These are phyloP conservation scores for Mycena galopus DNA, from an alignment of 768 basidiomycete genomes.

Conservation along the genomic window DNA sequence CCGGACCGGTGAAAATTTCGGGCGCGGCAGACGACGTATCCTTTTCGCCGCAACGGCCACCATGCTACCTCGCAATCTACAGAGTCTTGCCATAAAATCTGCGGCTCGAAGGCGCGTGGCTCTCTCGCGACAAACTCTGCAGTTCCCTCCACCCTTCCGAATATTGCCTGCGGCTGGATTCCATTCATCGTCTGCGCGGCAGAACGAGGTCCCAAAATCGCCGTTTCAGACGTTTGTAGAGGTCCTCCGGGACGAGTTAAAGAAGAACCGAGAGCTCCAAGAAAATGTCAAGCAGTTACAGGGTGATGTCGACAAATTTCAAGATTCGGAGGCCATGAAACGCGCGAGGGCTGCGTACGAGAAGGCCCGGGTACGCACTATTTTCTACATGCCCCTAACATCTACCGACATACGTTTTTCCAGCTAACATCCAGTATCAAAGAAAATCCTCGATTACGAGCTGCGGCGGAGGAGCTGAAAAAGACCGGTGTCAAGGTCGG, in stretches of 20 bases:
- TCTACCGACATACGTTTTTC: slow-evolving; percentile 23
- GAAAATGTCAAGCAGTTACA: slow-evolving; percentile 98
- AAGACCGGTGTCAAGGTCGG: slow-evolving; percentile 92
- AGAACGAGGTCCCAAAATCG: slow-evolving; percentile 83
- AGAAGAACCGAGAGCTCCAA: slow-evolving; percentile 94
- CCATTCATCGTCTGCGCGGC: slow-evolving; percentile 74
- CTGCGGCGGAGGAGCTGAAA: slow-evolving; percentile 93
- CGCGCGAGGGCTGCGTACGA: slow-evolving; percentile 93
- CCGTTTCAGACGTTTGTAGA: slow-evolving; percentile 98
- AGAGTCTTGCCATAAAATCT: slow-evolving; percentile 47
- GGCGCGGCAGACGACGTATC: background rate
- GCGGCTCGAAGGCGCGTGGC: slow-evolving; percentile 35
- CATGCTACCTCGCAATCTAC: slow-evolving; percentile 65
- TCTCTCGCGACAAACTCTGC: slow-evolving; percentile 15
- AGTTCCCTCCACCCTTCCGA: slow-evolving; percentile 26
- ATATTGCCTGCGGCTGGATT: slow-evolving; percentile 57
- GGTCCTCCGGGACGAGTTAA: slow-evolving; percentile 90
- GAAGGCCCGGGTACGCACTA: slow-evolving; percentile 84
- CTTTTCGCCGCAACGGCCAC: background rate
- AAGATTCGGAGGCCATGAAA: slow-evolving; percentile 97
- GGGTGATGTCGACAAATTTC: slow-evolving; percentile 96
- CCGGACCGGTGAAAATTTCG: slow-evolving; percentile 1
- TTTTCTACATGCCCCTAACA: slow-evolving; percentile 24
- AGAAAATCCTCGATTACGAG: slow-evolving; percentile 92
- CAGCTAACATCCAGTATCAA: slow-evolving; percentile 94